Conservation (phyloP, 2,329 filamentous ascomycete genomes). For the Diaporthe capsici region DNA sequence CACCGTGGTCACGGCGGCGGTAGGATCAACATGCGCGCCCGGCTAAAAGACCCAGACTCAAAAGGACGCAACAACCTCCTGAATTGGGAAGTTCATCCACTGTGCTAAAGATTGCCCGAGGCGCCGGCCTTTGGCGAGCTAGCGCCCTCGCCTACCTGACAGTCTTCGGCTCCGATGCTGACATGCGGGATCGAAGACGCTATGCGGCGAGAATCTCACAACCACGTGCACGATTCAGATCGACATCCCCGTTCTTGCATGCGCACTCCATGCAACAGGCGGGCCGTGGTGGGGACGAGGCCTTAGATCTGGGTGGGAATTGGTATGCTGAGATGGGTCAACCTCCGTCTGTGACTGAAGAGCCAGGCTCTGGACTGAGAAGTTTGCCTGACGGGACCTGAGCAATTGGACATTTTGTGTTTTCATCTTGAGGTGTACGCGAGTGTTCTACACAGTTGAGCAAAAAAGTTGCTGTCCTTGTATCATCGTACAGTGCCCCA, state of each 20-base stretch:
- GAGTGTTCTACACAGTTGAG: background rate
- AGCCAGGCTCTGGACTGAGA: background rate
- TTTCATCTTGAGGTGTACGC: too few species aligned
- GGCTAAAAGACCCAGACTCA: constrained; percentile 10
- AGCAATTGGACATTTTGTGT: background rate
- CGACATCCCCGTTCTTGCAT: constrained; percentile 25
- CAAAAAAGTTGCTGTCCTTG: background rate
- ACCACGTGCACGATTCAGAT: constrained; percentile 34
- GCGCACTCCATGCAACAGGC: constrained; percentile 27
- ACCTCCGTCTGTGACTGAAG: background rate
- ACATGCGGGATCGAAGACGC: constrained; percentile 19
- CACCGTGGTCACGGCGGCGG: constrained; percentile 7
- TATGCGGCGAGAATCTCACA: constrained; percentile 24
- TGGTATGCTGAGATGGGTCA: background rate
- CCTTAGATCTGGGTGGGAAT: background rate
- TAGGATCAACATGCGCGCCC: constrained; percentile 21
- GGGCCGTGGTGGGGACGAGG: constrained; percentile 29
- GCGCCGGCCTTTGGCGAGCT: constrained; percentile 15
- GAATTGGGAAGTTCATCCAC: constrained; percentile 13
- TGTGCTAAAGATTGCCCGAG: constrained; percentile 1
- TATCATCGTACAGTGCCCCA: constrained; percentile 5
- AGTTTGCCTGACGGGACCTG: too few species aligned
- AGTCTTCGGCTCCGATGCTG: constrained; percentile 26
- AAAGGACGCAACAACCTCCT: background rate
- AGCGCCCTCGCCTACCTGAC: constrained; percentile 15